Percentiles rank a stretch among this genome's conserved stretches.
These are phyloP conservation scores for Ogataea sp. DNA, from an alignment of 805 yeast species.

Conservation along the genomic window DNA sequence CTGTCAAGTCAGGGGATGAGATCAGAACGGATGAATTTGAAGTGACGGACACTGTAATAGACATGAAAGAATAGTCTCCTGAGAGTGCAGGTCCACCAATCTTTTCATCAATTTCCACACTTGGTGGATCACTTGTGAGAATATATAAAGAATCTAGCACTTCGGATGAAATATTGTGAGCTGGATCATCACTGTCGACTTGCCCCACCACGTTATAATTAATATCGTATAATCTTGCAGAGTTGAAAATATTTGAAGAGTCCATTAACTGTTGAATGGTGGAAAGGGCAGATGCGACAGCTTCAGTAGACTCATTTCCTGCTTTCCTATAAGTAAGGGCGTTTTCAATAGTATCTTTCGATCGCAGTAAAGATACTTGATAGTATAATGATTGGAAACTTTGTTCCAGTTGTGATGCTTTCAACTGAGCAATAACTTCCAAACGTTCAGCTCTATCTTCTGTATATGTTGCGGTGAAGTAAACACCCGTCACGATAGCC, in stretches of 20 bases:
- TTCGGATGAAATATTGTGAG: slow-evolving; percentile 21
- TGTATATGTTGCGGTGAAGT: slow-evolving; percentile 57
- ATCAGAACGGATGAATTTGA: slow-evolving; percentile 65
- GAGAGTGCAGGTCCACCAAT: slow-evolving; percentile 61
- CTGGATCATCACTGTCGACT: slow-evolving; percentile 26
- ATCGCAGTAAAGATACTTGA: slow-evolving; percentile 59
- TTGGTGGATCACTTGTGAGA: slow-evolving; percentile 5
- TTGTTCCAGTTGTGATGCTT: slow-evolving; percentile 73
- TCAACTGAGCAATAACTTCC: slow-evolving; percentile 71
- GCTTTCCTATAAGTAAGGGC: slow-evolving; percentile 60
- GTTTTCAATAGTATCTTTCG: slow-evolving; percentile 49
- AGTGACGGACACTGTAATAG: slow-evolving; percentile 70
- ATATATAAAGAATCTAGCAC: slow-evolving; percentile 36
- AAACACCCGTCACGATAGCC: slow-evolving; percentile 69
- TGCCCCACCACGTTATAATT: slow-evolving; percentile 38
- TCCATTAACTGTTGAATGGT: slow-evolving; percentile 54
- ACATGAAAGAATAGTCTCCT: slow-evolving; percentile 44
- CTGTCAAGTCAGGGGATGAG: slow-evolving; percentile 51
- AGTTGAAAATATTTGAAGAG: slow-evolving; percentile 54
- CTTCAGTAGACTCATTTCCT: slow-evolving; percentile 53
- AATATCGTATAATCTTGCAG: slow-evolving; percentile 62
- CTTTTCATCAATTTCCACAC: neutral
- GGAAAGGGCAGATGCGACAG: slow-evolving; percentile 38
- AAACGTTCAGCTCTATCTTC: slow-evolving; percentile 61
- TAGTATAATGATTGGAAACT: slow-evolving; percentile 53